Conservation (phyloP, 495 filamentous ascomycete species). For the Penicillium malachiteum region DNA sequence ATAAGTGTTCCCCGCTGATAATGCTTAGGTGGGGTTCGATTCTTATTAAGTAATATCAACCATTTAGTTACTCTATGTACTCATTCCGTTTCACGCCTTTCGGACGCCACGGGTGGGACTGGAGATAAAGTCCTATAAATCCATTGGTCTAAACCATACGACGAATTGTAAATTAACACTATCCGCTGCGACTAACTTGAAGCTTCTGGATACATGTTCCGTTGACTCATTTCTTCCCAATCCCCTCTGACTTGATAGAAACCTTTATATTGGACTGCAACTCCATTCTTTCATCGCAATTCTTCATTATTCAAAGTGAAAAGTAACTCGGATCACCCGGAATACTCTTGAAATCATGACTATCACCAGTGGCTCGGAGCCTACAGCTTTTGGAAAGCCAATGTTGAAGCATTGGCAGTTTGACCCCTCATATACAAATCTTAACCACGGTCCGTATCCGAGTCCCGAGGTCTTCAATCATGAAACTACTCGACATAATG, state of each 20-base stretch:
- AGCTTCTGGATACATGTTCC: too few species aligned
- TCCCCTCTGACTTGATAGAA: too few species aligned
- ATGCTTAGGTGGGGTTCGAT: too few species aligned
- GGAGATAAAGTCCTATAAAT: background rate
- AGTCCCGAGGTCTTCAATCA: background rate
- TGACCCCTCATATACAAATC: slow-evolving; percentile 62
- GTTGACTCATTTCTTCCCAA: too few species aligned
- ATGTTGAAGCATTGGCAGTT: slow-evolving; percentile 73
- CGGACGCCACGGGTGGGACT: background rate
- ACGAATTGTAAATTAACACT: background rate
- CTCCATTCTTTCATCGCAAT: background rate
- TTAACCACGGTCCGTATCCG: slow-evolving; percentile 72
- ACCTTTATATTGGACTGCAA: too few species aligned
- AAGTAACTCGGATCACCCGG: too few species aligned
- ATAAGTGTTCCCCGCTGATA: too few species aligned
- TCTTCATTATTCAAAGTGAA: background rate
- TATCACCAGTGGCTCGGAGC: background rate
- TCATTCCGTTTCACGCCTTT: background rate
- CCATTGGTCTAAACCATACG: background rate
- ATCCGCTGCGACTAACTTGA: too few species aligned
- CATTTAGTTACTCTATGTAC: too few species aligned
- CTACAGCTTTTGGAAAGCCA: slow-evolving; percentile 53
- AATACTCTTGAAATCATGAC: background rate
- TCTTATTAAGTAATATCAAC: too few species aligned
- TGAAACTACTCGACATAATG: slow-evolving; percentile 3